Evolutionary conservation across 495 filamentous ascomycete species (phyloP).

Genomic region (Platismatia glauca): DNA sequence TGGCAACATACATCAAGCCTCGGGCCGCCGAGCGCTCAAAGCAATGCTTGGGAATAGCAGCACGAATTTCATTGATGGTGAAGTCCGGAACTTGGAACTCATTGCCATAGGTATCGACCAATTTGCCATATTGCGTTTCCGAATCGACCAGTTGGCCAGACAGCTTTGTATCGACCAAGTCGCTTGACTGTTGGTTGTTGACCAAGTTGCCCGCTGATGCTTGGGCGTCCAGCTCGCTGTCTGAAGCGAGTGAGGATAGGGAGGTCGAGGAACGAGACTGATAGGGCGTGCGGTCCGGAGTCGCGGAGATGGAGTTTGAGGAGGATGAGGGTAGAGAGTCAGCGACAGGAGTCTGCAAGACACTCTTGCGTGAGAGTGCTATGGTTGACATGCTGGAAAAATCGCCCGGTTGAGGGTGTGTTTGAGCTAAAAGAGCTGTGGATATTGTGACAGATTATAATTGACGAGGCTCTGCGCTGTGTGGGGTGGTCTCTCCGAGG

Average conservation of each 20-base stretch:
- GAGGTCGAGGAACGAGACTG: constrained; percentile 82
- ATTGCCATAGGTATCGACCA: constrained; percentile 59
- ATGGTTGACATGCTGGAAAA: not conserved
- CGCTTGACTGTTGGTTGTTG: constrained; percentile 1
- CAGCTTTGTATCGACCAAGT: constrained; percentile 4
- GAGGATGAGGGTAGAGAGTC: constrained; percentile 31
- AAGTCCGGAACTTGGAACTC: constrained; percentile 62
- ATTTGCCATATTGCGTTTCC: not conserved
- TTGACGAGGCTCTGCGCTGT: not conserved
- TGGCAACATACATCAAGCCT: constrained; percentile 54
- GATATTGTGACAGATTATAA: not conserved
- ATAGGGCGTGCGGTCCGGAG: constrained; percentile 59
- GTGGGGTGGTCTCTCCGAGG: too few relatives aligned
- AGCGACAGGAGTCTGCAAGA: not conserved
- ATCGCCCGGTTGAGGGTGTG: not conserved
- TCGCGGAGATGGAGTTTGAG: constrained; percentile 55
- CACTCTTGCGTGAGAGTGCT: not conserved
- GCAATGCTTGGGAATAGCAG: constrained; percentile 55
- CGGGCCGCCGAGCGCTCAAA: constrained; percentile 54
- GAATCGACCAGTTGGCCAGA: not conserved
- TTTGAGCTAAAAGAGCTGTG: not conserved
- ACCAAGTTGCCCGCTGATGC: not conserved
- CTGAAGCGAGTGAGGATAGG: constrained; percentile 76
- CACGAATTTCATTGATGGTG: constrained; percentile 62
- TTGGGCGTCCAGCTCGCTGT: constrained; percentile 23